Conservation (phyloP, 495 filamentous ascomycete species). For the Paragyromitra xinjiangensis region DNA sequence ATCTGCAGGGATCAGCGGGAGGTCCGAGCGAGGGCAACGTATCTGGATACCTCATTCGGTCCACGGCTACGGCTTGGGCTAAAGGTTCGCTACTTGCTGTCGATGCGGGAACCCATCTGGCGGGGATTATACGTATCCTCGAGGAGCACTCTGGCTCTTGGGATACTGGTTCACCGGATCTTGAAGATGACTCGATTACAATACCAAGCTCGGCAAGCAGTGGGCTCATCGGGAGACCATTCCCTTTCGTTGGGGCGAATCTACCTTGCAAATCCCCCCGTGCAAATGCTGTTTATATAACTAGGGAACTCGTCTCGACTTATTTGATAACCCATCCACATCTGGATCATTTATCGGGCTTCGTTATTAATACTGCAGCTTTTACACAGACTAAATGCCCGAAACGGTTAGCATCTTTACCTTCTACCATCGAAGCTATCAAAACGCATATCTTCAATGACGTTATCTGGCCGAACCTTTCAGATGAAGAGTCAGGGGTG, state of each 20-base stretch:
- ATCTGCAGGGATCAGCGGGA: slow-evolving; percentile 81
- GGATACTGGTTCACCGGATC: slow-evolving; percentile 53
- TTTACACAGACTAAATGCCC: slow-evolving; percentile 70
- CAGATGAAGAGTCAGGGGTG: slow-evolving; percentile 93
- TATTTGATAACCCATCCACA: slow-evolving; percentile 94
- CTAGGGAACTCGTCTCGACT: slow-evolving; percentile 79
- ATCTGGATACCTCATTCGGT: slow-evolving; percentile 87
- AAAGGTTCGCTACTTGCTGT: slow-evolving; percentile 84
- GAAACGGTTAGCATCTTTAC: slow-evolving; percentile 85
- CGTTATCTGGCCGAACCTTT: slow-evolving; percentile 96
- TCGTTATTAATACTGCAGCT: slow-evolving; percentile 90
- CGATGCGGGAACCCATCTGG: slow-evolving; percentile 89
- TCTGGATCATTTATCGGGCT: slow-evolving; percentile 88
- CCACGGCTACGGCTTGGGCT: slow-evolving; percentile 76
- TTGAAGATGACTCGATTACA: slow-evolving; percentile 32
- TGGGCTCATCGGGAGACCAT: slow-evolving; percentile 54
- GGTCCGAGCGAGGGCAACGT: slow-evolving; percentile 89
- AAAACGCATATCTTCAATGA: slow-evolving; percentile 97
- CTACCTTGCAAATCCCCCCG: slow-evolving; percentile 69
- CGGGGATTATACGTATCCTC: slow-evolving; percentile 79
- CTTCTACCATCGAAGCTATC: slow-evolving; percentile 83
- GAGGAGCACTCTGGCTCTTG: slow-evolving; percentile 60
- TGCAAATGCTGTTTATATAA: slow-evolving; percentile 81
- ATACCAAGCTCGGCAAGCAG: slow-evolving; percentile 31
- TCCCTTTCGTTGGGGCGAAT: slow-evolving; percentile 79